Conservation (phyloP, 306 rosid genomes). For the Luffa acutangula region DNA sequence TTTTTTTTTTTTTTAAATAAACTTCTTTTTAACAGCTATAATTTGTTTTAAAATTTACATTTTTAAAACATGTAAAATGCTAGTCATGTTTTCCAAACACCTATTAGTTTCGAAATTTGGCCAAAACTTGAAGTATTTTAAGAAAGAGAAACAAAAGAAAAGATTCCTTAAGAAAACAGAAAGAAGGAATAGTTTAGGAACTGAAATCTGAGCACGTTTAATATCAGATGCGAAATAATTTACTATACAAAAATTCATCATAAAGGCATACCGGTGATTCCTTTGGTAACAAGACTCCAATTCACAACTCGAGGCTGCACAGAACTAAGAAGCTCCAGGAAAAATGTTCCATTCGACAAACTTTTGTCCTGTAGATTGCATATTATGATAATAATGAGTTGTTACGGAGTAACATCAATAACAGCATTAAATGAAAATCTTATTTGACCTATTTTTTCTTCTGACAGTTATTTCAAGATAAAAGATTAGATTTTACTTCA, state of each 20-base stretch:
- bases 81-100: not conserved
- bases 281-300: constrained; percentile 92
- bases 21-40: not conserved
- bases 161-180: not conserved
- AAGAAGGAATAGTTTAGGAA: not conserved
- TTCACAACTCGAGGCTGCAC: constrained; percentile 84
- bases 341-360: constrained; percentile 76
- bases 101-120: too few species aligned
- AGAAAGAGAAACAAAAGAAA: too few species aligned
- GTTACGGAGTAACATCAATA: not conserved
- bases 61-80: not conserved
- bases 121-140: too few species aligned
- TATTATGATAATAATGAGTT: constrained; percentile 6
- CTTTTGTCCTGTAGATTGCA: constrained; percentile 60
- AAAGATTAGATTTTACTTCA: not conserved
- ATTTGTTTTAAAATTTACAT: not conserved
- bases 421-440: not conserved
- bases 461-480: not conserved
- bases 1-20: not conserved
- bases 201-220: not conserved
- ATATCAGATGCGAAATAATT: not conserved
- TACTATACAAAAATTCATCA: not conserved
- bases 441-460: not conserved
- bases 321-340: constrained; percentile 90
- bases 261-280: constrained; percentile 53